These are phyloP conservation scores for Hypoxylon sp. DNA, from an alignment of 2,329 filamentous ascomycete genomes.

Conservation along the genomic window DNA sequence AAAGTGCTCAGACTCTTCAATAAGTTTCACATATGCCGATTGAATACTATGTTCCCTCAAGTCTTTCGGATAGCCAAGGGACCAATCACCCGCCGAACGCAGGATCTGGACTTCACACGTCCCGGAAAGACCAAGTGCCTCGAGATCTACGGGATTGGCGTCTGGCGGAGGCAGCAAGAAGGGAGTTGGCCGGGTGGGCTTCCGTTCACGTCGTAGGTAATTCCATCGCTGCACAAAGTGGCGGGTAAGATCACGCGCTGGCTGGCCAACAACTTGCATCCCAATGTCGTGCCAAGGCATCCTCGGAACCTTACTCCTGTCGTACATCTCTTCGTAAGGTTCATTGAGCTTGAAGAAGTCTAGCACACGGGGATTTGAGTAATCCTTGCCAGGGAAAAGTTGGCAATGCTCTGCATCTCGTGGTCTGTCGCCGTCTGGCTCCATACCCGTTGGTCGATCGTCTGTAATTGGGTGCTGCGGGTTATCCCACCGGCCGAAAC, in stretches of 20 bases:
- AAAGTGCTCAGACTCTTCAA: constrained; percentile 95
- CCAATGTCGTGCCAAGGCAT: constrained; percentile 99
- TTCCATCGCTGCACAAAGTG: constrained; percentile 99
- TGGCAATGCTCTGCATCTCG: constrained; percentile 96
- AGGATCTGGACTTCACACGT: constrained; percentile 98
- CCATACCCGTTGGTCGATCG: constrained; percentile 95
- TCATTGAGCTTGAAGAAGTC: constrained; percentile 95
- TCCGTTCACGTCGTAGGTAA: constrained; percentile 91
- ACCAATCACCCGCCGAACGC: constrained; percentile 92
- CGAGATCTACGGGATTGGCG: constrained; percentile 86
- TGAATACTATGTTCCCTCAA: constrained; percentile 95
- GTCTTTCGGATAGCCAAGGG: constrained; percentile 80
- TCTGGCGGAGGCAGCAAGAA: constrained; percentile 95
- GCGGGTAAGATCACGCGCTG: constrained; percentile 90
- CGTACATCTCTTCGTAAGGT: constrained; percentile 99
- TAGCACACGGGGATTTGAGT: constrained; percentile 94
- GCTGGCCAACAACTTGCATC: constrained; percentile 98
- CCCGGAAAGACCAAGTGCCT: constrained; percentile 88
- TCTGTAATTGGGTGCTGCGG: constrained; percentile 92
- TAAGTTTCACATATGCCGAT: constrained; percentile 94
- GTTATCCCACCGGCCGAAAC: constrained; percentile 97
- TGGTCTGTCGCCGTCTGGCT: constrained; percentile 77
- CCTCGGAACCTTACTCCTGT: constrained; percentile 86
- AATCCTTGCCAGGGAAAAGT: constrained; percentile 97
- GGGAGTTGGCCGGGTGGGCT: constrained; percentile 92